Evolutionary conservation across 768 basidiomycete species (phyloP), one percentile per base, ranked within the genome.

Genomic region (Chlorophyllum brunneum): DNA sequence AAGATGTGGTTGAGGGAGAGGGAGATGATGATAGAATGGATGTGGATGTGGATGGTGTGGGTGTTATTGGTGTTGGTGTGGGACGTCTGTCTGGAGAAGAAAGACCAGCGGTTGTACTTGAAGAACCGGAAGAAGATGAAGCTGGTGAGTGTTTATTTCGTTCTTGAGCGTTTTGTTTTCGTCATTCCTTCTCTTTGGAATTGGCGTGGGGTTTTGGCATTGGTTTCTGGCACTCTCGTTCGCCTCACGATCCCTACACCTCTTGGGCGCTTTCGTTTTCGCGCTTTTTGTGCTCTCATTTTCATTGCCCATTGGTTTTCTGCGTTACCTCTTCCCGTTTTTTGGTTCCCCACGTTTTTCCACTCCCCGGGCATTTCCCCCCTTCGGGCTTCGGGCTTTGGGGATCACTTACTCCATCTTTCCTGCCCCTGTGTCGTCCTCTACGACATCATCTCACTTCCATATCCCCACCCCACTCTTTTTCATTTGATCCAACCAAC

Each of bases 1-100:
- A 59, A 31, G 62, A 60, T 40, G 49, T 30, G 23, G 61, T 60
- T 27, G 65, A 61, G 34, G 61, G 54, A 11, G 49, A 34, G 24
- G 26, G 38, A 23, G 34, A 60, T 54, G 58, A 48, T 55, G 50
- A 52, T 55, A 11, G 27, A 31, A 45, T 45, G 43, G 43, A 45
- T 31, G 20, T 58, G 56, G 50, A 46, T 29, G 18, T 23, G n/a
- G 48, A 36, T 50, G 43, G 37, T n/a, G n/a, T n/a, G n/a, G n/a
- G 34, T 5, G 5, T n/a, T 11, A n/a, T 36, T n/a, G n/a, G n/a
- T n/a, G n/a, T n/a, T n/a, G n/a, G n/a, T n/a, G n/a, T n/a, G n/a
- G n/a, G n/a, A 22, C 15, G 39, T n/a, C 10, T 10, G 20, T 22
- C 20, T 18, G 39, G 16, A 16, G 39, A 36, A 5, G 34, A 36